A percentile compares a stretch with the other conserved stretches of the same genome.
Evolutionary conservation across 208 protist species (phyloP).

Genomic region (Acanthamoeba quina): DNA sequence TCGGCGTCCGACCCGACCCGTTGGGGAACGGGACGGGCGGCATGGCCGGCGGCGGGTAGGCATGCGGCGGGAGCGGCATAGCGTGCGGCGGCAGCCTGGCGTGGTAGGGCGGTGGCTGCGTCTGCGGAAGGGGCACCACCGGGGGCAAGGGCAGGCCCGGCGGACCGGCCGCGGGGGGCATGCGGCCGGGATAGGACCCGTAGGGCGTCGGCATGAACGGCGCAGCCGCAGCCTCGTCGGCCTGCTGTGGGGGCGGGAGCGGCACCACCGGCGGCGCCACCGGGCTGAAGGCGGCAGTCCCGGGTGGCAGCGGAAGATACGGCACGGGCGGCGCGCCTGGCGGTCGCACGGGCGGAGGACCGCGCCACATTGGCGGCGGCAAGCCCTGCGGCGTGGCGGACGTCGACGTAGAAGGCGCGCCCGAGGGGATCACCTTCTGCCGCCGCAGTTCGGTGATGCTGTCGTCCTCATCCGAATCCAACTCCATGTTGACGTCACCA

Average conservation of each 20-base stretch:
- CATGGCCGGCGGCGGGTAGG: neutral
- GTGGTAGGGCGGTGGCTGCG: neutral
- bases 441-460: conserved; percentile 19
- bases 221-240: neutral
- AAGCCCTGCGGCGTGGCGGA: neutral
- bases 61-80: neutral
- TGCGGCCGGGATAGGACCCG: neutral
- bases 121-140: neutral
- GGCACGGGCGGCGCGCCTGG: neutral
- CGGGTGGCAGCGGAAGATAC: neutral
- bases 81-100: neutral
- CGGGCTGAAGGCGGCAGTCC: neutral
- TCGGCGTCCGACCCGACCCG: neutral
- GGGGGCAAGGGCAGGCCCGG: neutral
- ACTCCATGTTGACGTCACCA: conserved; percentile 47
- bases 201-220: neutral
- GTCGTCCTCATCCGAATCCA: conserved; percentile 48
- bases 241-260: neutral
- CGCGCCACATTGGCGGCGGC: neutral
- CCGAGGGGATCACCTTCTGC: neutral
- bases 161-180: neutral
- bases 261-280: neutral
- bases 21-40: neutral
- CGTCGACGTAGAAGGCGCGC: neutral
- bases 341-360: neutral